These are phyloP conservation scores for Elsinoe ampelina DNA, from an alignment of 2,329 filamentous ascomycete genomes.

Conservation along the genomic window DNA sequence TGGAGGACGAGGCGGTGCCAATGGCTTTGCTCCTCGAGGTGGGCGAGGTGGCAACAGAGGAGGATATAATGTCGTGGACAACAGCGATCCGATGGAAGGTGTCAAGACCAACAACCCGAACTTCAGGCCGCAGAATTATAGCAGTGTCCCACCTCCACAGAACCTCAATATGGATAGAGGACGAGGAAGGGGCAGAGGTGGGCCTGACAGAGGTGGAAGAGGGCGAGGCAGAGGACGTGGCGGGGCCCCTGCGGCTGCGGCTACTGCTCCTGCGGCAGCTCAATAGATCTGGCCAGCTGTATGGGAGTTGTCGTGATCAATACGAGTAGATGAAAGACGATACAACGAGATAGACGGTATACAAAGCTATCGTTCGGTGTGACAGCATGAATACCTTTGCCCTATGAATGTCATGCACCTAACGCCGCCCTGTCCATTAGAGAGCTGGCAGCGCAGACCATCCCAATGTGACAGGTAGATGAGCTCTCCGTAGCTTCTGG, in stretches of 20 bases:
- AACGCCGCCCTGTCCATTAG: too few species aligned
- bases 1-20: conserved; percentile 19
- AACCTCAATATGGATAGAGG: conserved; percentile 39
- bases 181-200: conserved; percentile 21
- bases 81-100: conserved; percentile 43
- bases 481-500: neutral
- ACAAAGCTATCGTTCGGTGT: neutral
- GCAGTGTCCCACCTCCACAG: conserved; percentile 49
- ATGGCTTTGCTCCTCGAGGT: conserved; percentile 33
- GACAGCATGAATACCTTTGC: neutral
- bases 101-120: conserved; percentile 46
- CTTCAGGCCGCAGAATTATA: conserved; percentile 47
- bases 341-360: neutral
- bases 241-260: neutral
- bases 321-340: neutral
- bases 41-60: conserved; percentile 29
- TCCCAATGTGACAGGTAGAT: neutral
- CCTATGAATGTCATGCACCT: too few species aligned
- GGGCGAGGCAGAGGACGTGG: conserved; percentile 19
- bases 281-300: conserved; percentile 1
- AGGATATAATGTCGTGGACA: conserved; percentile 41
- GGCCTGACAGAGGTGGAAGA: conserved; percentile 18
- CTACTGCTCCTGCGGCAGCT: neutral
- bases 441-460: neutral
- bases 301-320: neutral